phyloP scores from a whole-genome alignment of 2,329 filamentous ascomycete species.

The Alternaria metachromatica region DNA sequence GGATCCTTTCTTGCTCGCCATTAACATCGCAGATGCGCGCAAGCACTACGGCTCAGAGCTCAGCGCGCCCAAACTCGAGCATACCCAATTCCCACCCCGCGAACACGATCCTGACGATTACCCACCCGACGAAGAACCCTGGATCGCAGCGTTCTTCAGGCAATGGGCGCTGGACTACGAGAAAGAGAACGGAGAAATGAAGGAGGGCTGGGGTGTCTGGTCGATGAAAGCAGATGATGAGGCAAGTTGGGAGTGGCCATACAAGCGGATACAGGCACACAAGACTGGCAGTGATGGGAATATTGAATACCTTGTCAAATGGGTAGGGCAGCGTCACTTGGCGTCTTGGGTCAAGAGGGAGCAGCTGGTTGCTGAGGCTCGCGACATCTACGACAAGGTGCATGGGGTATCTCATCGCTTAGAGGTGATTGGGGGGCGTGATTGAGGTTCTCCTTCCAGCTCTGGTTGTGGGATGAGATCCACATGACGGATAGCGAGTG shows the following conservation, averaged over 20 bases:
- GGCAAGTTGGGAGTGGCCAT: constrained; percentile 21
- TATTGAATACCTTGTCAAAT: constrained; percentile 19
- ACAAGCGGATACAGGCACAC: constrained; percentile 18
- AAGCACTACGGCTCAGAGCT: not conserved
- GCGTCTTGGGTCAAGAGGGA: constrained; percentile 14
- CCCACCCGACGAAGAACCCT: constrained; percentile 15
- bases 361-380: constrained; percentile 4
- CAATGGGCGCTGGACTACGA: constrained; percentile 26
- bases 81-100: not conserved
- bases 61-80: not conserved
- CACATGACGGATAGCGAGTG: too few relatives aligned
- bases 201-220: constrained; percentile 20
- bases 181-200: constrained; percentile 18
- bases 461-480: too few relatives aligned
- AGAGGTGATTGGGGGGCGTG: not conserved
- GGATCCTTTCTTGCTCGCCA: not conserved
- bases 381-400: constrained; percentile 3
- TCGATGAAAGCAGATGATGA: constrained; percentile 9
- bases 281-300: constrained; percentile 7
- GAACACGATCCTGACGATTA: not conserved
- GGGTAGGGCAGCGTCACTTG: constrained; percentile 19
- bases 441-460: not conserved
- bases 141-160: constrained; percentile 21
- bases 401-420: not conserved
- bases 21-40: not conserved